Evolutionary conservation across 2,329 filamentous ascomycete genomes (phyloP).

Genomic region (Sporothrix curviconia): DNA sequence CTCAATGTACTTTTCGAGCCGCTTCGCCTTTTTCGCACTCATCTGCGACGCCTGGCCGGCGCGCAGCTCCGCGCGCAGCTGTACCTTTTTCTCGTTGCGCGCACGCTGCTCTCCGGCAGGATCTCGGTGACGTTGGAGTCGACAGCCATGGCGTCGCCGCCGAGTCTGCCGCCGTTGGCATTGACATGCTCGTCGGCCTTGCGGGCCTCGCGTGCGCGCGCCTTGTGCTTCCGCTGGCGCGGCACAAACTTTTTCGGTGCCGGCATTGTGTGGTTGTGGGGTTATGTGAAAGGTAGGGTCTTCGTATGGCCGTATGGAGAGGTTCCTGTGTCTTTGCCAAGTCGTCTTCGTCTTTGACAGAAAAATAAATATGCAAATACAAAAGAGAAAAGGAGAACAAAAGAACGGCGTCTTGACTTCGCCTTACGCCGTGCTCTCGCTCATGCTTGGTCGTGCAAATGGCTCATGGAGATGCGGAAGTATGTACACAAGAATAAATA

Average conservation of each 20-base stretch:
- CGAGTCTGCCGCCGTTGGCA: constrained; percentile 17
- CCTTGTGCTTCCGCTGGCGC: constrained; percentile 61
- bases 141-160: background rate
- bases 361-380: background rate
- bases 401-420: background rate
- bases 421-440: background rate
- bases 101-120: constrained; percentile 40
- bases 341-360: too few relatives aligned
- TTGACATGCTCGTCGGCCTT: constrained; percentile 32
- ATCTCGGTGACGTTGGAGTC: constrained; percentile 52
- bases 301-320: too few relatives aligned
- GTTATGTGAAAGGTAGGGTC: too few relatives aligned
- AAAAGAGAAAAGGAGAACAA: background rate
- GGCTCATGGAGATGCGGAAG: background rate
- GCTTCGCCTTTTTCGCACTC: constrained; percentile 60
- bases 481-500: background rate
- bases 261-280: constrained; percentile 13
- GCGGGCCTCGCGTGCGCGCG: constrained; percentile 51
- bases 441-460: background rate
- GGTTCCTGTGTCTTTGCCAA: background rate
- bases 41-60: constrained; percentile 37
- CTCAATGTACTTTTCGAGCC: constrained; percentile 66
- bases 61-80: constrained; percentile 47
- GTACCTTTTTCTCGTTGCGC: constrained; percentile 48
- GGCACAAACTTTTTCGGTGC: constrained; percentile 46